Evolutionary conservation across 1,284 basidiomycete species (phyloP), one percentile per base, ranked within the genome.

Genomic region (Sporisorium graminicola): DNA sequence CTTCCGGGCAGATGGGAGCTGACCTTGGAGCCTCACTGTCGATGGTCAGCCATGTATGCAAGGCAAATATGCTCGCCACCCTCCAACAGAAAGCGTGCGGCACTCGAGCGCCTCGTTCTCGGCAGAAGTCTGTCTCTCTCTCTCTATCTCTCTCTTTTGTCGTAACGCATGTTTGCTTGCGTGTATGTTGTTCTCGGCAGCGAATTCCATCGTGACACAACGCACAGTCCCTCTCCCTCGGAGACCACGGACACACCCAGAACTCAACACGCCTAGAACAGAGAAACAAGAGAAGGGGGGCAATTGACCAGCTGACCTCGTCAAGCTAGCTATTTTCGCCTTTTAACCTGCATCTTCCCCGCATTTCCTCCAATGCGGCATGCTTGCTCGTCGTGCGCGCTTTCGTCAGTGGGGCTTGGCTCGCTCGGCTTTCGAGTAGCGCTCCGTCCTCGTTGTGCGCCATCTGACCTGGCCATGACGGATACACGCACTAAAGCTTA

Each of bases 401-500:
- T 40, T 18, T 40, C 16, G 35, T 37, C 14, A 14, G 46, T 22
- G 31, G 6, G 5, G 44, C 44, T 26, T 44, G n/a, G 46, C 20
- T 3, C 42, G 46, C 12, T 47, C 29, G 47, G 47, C 47, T 49
- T 27, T 26, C 46, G 22, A 29, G 26, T 29, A 49, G 47, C 47
- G 47, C 47, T 49, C 8, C 24, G 26, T 29, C 13, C 6, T 26
- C 2, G n/a, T 16, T 16, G 14, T 51, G 31, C 29, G 31, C 31
- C 50, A 51, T 51, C n/a, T 58, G 57, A 50, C 57, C 55, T 29
- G 33, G 33, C 3, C 33, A 14, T 12, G 33, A 6, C 33, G 12
- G 9, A 35, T 31, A 31, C 29, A 31, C 5, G 29, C 29, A 31
- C 29, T 10, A 31, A 10, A 5, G 29, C n/a, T n/a, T n/a, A n/a